phyloP scores from a whole-genome alignment of 1,139 yeast genomes.

The Magnusiomyces sp. region DNA sequence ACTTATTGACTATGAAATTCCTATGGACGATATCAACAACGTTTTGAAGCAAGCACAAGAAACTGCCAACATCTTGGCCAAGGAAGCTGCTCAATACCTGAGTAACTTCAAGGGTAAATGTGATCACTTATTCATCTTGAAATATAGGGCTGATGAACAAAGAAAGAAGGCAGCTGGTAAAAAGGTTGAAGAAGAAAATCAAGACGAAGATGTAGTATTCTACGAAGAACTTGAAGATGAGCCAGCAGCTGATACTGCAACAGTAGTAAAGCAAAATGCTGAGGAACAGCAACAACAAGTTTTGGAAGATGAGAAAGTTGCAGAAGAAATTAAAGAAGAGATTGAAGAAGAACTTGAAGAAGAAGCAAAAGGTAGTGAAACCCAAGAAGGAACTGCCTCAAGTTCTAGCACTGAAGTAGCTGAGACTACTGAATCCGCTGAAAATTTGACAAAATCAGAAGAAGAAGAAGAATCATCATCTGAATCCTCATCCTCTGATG shows the following conservation, averaged over 20 bases:
- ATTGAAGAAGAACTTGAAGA: too few relatives aligned
- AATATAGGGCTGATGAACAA: slow-evolving; percentile 26
- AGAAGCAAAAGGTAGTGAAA: too few relatives aligned
- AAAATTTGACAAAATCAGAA: too few relatives aligned
- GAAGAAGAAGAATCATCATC: too few relatives aligned
- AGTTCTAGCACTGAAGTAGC: too few relatives aligned
- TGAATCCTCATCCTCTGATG: too few relatives aligned
- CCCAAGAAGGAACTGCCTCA: too few relatives aligned
- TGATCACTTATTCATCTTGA: slow-evolving; percentile 65
- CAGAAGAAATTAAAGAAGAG: too few relatives aligned
- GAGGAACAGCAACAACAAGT: neutral
- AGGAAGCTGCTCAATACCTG: slow-evolving; percentile 66
- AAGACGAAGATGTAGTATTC: slow-evolving; percentile 22
- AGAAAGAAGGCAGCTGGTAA: slow-evolving; percentile 11
- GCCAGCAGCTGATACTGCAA: neutral
- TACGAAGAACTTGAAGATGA: slow-evolving; percentile 20
- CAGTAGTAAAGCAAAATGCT: neutral
- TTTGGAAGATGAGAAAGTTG: neutral
- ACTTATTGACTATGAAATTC: slow-evolving; percentile 42
- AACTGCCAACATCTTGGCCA: slow-evolving; percentile 50
- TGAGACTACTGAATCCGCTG: too few relatives aligned
- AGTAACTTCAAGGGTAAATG: slow-evolving; percentile 73
- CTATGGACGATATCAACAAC: slow-evolving; percentile 42
- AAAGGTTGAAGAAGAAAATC: slow-evolving; percentile 14
- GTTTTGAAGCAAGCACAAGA: slow-evolving; percentile 50